Evolutionary conservation across 257 asterid genomes (phyloP), one percentile per base, ranked within the genome.

Genomic region (Solanum pennellii): DNA sequence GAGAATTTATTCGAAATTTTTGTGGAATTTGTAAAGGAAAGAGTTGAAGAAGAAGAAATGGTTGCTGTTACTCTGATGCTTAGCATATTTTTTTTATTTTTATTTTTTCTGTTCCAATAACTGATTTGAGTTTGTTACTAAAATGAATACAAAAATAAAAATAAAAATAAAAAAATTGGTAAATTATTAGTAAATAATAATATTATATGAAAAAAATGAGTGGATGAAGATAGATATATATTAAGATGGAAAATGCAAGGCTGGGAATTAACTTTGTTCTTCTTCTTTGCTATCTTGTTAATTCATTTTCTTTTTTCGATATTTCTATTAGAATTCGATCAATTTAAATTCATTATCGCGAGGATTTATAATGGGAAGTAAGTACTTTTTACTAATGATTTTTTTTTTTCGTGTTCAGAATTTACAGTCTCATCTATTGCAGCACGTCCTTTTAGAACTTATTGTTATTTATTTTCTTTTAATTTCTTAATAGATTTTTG

Each of bases 51-150:
- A 73, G 89, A 87, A 82, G 86, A 90, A 87, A 83, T 66, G 7
- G 88, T 86, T 84, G 91, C 90, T 89, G 93, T 88, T 82, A 91
- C 84, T 93, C 90, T 93, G 91, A 44, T 84, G 56, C 93, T 86
- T 89, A 90, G 94, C 97, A 94, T 93, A 85, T 90, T 35, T 23
- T 72, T 20, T 23, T 66, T 29, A 3, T 23, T 31, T 16, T 27
- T 21, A 23, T 31, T 25, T 42, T 42, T 35, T 5, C 9, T 21
- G 13, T 45, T 65, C n/a, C 15, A 47, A 31, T 82, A 49, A 82
- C 85, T 82, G 69, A 33, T 82, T 5, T 20, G 5, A 49, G 68
- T 27, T 49, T 33, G 69, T 82, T 49, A 80, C 12, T 27, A 27
- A 47, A 29, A 20, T 27, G 1, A 79, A 79, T 45, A 79, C 27